Percentiles rank a stretch among this genome's conserved stretches.
These are phyloP conservation scores for Usnea hakonensis DNA, from an alignment of 495 filamentous ascomycete species.

Conservation along the genomic window DNA sequence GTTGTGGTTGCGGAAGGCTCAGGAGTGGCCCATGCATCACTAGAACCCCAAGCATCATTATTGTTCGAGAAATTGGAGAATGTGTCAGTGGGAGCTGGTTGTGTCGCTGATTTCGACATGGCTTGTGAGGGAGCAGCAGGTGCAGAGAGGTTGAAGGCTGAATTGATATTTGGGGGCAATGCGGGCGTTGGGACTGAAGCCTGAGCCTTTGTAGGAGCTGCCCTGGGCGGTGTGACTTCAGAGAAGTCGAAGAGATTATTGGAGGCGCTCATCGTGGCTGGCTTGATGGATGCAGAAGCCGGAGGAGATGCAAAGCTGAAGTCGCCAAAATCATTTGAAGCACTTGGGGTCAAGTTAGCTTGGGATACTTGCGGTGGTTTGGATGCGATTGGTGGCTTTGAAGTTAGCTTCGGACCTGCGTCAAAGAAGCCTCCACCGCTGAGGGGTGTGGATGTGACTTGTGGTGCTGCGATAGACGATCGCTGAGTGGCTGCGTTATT, in stretches of 20 bases:
- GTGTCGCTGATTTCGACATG: conserved; percentile 39
- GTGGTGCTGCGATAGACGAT: conserved; percentile 46
- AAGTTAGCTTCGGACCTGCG: conserved; percentile 42
- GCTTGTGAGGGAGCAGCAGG: conserved; percentile 37
- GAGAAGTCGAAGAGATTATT: conserved; percentile 79
- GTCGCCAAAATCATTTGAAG: conserved; percentile 45
- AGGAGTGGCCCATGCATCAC: conserved; percentile 45
- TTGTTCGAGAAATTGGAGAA: conserved; percentile 35
- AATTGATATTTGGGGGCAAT: conserved; percentile 38
- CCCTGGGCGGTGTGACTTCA: conserved; percentile 42
- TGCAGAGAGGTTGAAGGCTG: conserved; percentile 75
- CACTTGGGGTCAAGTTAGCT: conserved; percentile 35
- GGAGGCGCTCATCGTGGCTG: conserved; percentile 38
- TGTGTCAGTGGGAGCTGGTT: conserved; percentile 30
- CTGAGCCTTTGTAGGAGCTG: conserved; percentile 38
- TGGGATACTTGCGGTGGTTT: conserved; percentile 32
- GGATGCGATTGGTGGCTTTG: conserved; percentile 42
- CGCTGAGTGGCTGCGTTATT: conserved; percentile 43
- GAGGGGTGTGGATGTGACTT: conserved; percentile 43
- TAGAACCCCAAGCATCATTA: conserved; percentile 42
- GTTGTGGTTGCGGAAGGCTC: conserved; percentile 33
- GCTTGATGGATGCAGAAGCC: conserved; percentile 36
- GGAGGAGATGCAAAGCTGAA: conserved; percentile 42
- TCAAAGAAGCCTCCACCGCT: conserved; percentile 78
- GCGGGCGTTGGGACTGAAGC: conserved; percentile 39